Conservation (phyloP, 1,284 basidiomycete genomes). For the Wallemia ichthyophaga region DNA sequence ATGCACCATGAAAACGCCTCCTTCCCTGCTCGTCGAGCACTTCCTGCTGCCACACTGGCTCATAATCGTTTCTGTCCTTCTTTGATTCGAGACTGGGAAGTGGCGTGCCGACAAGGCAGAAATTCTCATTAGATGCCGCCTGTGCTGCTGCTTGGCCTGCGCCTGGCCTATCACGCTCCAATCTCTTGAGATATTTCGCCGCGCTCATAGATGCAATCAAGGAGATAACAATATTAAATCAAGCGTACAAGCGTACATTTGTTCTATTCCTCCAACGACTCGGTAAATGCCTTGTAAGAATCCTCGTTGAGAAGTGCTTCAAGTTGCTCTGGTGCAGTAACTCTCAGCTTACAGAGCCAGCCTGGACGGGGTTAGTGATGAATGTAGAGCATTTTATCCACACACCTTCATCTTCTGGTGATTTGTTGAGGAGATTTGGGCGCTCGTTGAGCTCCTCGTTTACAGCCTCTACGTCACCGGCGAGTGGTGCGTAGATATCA, state of each 20-base stretch:
- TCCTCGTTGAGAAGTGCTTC: slow-evolving; percentile 42
- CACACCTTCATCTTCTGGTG: slow-evolving; percentile 49
- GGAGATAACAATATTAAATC: too few species aligned
- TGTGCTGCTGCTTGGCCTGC: background rate
- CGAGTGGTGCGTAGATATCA: slow-evolving; percentile 84
- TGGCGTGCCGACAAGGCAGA: slow-evolving; percentile 36
- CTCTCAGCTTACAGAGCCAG: slow-evolving; percentile 81
- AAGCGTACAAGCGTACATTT: too few species aligned
- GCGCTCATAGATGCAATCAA: background rate
- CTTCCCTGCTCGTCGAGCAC: slow-evolving; percentile 77
- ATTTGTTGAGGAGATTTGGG: slow-evolving; percentile 67
- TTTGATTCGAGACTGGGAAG: slow-evolving; percentile 50
- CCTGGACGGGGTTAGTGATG: slow-evolving; percentile 22
- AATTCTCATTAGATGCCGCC: background rate
- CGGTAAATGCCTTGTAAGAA: slow-evolving; percentile 44
- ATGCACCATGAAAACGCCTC: slow-evolving; percentile 74
- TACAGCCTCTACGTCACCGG: slow-evolving; percentile 48
- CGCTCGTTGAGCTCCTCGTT: slow-evolving; percentile 39
- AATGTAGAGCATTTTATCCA: background rate
- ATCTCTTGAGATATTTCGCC: background rate
- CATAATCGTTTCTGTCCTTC: slow-evolving; percentile 69
- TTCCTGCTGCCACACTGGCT: slow-evolving; percentile 92
- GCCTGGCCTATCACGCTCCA: background rate
- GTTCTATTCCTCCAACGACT: slow-evolving; percentile 14
- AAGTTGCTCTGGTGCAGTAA: slow-evolving; percentile 47